phyloP scores from a whole-genome alignment of 1,284 basidiomycete species.

The Apiotrichum sp. region DNA sequence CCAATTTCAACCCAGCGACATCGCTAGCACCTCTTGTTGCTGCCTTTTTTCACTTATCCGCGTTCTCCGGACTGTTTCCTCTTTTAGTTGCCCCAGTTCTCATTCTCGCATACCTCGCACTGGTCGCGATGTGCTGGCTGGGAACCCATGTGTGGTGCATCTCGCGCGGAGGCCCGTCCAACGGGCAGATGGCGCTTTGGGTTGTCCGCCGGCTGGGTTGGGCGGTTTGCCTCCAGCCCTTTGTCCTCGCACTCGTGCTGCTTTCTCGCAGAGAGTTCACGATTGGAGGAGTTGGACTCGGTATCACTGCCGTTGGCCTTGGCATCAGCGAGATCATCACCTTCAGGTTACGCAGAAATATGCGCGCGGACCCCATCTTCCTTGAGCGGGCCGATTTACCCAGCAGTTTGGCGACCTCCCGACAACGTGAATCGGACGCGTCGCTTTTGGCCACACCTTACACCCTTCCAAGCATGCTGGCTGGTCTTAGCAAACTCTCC shows the following conservation, averaged over 20 bases:
- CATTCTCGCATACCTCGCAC: conserved; percentile 59
- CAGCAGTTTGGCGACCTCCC: neutral
- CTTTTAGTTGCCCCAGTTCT: conserved; percentile 65
- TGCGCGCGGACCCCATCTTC: conserved; percentile 1
- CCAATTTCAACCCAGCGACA: conserved; percentile 61
- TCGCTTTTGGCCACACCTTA: conserved; percentile 17
- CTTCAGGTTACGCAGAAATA: conserved; percentile 3
- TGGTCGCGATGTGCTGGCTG: conserved; percentile 68
- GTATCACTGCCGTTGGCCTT: conserved; percentile 50
- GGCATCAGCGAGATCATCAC: conserved; percentile 24
- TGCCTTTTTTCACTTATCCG: conserved; percentile 60
- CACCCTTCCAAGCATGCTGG: neutral
- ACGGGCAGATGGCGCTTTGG: conserved; percentile 67
- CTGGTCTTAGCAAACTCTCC: conserved; percentile 3
- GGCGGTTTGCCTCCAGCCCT: conserved; percentile 57
- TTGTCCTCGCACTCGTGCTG: conserved; percentile 65
- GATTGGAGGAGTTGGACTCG: conserved; percentile 60
- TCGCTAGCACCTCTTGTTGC: conserved; percentile 61
- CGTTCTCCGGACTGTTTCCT: conserved; percentile 68
- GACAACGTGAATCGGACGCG: neutral
- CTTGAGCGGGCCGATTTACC: conserved; percentile 11
- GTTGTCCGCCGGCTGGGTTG: conserved; percentile 58
- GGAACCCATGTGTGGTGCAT: conserved; percentile 67
- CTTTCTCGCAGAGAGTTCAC: conserved; percentile 62
- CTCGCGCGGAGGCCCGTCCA: conserved; percentile 59